A percentile compares a stretch with the other conserved stretches of the same genome.
Conservation (phyloP, 2,329 filamentous ascomycete genomes). For the Trichoderma gracile region DNA sequence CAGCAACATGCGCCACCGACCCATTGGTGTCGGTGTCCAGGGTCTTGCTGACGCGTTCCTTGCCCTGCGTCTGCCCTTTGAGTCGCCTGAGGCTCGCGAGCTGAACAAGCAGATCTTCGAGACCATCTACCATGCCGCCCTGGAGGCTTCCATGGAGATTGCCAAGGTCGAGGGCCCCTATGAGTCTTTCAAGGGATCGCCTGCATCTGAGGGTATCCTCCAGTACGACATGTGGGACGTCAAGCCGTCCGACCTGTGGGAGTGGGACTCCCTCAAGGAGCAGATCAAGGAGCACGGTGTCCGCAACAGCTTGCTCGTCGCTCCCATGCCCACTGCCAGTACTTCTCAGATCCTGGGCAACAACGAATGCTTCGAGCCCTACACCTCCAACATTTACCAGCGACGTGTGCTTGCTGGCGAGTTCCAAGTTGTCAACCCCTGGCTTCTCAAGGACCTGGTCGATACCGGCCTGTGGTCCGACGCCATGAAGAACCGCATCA, state of each 20-base stretch:
- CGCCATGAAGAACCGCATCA: conserved; percentile 99
- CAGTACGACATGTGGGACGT: conserved; percentile 99
- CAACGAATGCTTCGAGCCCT: conserved; percentile 99
- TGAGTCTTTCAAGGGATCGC: conserved; percentile 87
- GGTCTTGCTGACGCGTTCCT: conserved; percentile 98
- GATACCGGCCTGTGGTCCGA: conserved; percentile 98
- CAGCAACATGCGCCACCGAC: conserved; percentile 96
- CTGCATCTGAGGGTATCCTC: conserved; percentile 90
- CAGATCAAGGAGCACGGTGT: conserved; percentile 91
- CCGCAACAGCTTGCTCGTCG: conserved; percentile 91
- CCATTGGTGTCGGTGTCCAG: conserved; percentile 94
- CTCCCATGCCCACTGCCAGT: conserved; percentile 96
- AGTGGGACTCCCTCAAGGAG: conserved; percentile 86
- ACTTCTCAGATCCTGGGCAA: conserved; percentile 98
- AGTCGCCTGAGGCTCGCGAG: conserved; percentile 89
- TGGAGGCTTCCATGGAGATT: conserved; percentile 85
- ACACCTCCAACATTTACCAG: conserved; percentile 99
- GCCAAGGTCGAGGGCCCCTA: conserved; percentile 84
- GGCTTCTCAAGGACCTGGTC: conserved; percentile 96
- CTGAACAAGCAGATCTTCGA: conserved; percentile 99
- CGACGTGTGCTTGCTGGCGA: conserved; percentile 96
- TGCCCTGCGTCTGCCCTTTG: conserved; percentile 92
- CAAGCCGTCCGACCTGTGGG: conserved; percentile 91
- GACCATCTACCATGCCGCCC: conserved; percentile 95
- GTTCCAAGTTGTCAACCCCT: conserved; percentile 99